These are phyloP conservation scores for Flaveria linearis DNA, from an alignment of 129 eudicot genomes.

Conservation along the genomic window DNA sequence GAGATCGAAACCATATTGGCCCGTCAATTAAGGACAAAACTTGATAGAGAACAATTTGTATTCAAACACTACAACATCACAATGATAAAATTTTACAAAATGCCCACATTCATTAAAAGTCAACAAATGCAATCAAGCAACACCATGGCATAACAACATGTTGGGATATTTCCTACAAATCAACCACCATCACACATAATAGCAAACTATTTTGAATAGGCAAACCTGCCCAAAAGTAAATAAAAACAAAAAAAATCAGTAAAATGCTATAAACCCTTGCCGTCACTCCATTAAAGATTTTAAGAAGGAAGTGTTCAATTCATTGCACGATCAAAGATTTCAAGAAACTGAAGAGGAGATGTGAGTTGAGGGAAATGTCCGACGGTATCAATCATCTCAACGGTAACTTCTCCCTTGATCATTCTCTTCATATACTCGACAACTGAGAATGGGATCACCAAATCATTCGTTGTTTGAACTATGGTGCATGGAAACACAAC, in stretches of 20 bases:
- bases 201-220: constrained; percentile 26
- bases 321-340: constrained; percentile 51
- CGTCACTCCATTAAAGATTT: constrained; percentile 45
- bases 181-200: constrained; percentile 32
- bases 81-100: constrained; percentile 13
- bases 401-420: constrained; percentile 50
- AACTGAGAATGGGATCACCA: constrained; percentile 63
- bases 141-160: constrained; percentile 22
- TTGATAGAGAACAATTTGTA: constrained; percentile 11
- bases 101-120: constrained; percentile 19
- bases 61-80: constrained; percentile 9
- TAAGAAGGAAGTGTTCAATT: constrained; percentile 30
- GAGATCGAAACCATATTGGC: not conserved
- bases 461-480: constrained; percentile 59
- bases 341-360: constrained; percentile 56
- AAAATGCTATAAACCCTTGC: constrained; percentile 14
- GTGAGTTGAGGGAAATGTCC: constrained; percentile 99
- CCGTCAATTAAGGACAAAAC: constrained; percentile 2
- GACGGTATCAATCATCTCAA: constrained; percentile 60
- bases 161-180: constrained; percentile 24
- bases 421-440: constrained; percentile 62
- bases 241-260: not conserved
- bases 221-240: constrained; percentile 1
- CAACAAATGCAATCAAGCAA: constrained; percentile 11
- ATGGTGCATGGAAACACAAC: constrained; percentile 69